Base-by-base conservation (phyloP, 306 rosid species). In the Begonia peltatifolia region DNA sequence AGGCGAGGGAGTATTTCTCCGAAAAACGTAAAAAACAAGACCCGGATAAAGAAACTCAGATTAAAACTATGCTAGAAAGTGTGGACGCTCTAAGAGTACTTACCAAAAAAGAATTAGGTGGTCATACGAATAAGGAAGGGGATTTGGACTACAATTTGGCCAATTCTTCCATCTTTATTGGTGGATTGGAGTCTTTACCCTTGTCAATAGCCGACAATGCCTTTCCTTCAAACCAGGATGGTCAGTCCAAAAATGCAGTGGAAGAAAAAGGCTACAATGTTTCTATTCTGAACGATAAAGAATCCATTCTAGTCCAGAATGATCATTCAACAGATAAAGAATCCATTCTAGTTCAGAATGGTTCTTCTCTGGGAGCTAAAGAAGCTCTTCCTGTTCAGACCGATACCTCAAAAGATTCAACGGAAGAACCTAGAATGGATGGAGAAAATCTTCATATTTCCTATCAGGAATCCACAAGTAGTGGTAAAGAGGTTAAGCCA, bases 1-100 rank as follows among this genome's bases (percentile, higher is more conserved):
- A 90, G 76, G 97, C 97, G 18, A 72, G 79, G 68, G 83, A 83
- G 55, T 90, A 78, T 71, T 92, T 90, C 50, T 76, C 70, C 2
- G 71, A 44, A 57, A 85, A 69, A 67, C 59, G 44, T 61, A 68
- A 57, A 61, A 80, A 80, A 60, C 68, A 59, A 75, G 64, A 60
- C 57, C 44, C 61, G 42, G 48, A 55, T 56, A 48, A 53, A 54
- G 68, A 64, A 54, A n/a, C 57, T 16, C 61, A 41, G 57, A 53
- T 56, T 62, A 62, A 62, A 63, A 50, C 41, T 14, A 36, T 58
- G 60, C 41, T 47, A 44, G 76, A 74, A 56, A 65, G 62, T 65
- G 52, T 46, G 14, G 30, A 50, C 62, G 68, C 66, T 44, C 56
- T 52, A 60, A 67, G 65, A 66, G 70, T 55, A 50, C 71, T 68